A percentile compares a stretch with the other conserved stretches of the same genome.
These are phyloP conservation scores for Cyberlindnera lachancei DNA, from an alignment of 805 yeast genomes.

Conservation along the genomic window DNA sequence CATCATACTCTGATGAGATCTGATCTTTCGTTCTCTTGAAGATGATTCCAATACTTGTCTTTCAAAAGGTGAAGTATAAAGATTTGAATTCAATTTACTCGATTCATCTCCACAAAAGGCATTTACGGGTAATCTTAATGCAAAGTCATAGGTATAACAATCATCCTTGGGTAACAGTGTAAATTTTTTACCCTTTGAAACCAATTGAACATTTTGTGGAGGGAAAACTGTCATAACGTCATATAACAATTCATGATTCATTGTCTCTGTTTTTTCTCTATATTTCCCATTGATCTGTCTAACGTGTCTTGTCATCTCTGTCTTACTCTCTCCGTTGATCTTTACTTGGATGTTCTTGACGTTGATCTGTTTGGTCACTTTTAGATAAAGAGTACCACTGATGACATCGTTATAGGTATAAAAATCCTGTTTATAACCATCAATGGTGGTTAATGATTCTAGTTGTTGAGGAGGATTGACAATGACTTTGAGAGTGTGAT, in stretches of 20 bases:
- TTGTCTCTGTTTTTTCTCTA: slow-evolving; percentile 1
- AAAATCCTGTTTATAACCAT: too few relatives aligned
- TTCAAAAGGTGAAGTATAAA: neutral
- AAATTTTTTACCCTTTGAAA: slow-evolving; percentile 29
- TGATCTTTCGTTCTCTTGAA: too few relatives aligned
- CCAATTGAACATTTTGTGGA: slow-evolving; percentile 39
- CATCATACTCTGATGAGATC: too few relatives aligned
- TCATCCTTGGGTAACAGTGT: slow-evolving; percentile 35
- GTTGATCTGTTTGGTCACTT: slow-evolving; percentile 26
- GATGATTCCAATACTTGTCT: too few relatives aligned
- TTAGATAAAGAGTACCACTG: slow-evolving; percentile 11
- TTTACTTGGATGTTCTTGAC: slow-evolving; percentile 43
- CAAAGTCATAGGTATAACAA: slow-evolving; percentile 43
- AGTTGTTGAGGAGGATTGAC: neutral
- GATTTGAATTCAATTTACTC: neutral
- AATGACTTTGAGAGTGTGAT: neutral
- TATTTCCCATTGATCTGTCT: slow-evolving; percentile 5
- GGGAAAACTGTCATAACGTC: slow-evolving; percentile 46
- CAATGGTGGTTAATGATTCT: neutral
- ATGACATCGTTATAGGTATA: slow-evolving; percentile 13
- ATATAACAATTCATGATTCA: slow-evolving; percentile 38
- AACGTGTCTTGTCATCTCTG: slow-evolving; percentile 27
- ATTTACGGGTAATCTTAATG: slow-evolving; percentile 17
- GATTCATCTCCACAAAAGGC: slow-evolving; percentile 24
- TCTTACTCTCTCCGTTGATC: slow-evolving; percentile 39